Conservation (phyloP, 306 rosid genomes). For the Castanea mollissima region DNA sequence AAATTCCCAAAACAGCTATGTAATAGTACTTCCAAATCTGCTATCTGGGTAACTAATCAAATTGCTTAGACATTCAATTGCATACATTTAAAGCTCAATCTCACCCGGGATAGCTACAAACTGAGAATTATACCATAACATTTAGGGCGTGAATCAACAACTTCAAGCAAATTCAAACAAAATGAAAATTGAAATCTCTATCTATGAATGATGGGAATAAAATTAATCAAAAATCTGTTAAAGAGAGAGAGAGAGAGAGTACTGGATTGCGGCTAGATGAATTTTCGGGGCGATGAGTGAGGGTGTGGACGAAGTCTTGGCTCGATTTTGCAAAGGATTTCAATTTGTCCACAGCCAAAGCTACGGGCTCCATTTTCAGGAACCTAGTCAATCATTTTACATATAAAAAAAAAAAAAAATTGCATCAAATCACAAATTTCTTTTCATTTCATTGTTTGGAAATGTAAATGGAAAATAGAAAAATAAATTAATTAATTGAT, state of each 20-base stretch:
- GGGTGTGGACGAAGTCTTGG: constrained; percentile 43
- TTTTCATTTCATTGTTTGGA: too few species aligned
- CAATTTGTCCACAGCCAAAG: constrained; percentile 38
- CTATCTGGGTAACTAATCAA: background rate
- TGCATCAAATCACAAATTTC: too few species aligned
- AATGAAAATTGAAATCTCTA: background rate
- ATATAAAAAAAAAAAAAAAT: too few species aligned
- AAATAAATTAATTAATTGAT: too few species aligned
- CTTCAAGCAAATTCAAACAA: background rate
- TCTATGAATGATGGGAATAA: background rate
- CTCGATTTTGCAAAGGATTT: constrained; percentile 50
- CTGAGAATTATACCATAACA: too few species aligned
- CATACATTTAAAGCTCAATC: background rate
- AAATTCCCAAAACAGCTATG: background rate
- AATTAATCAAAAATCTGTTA: background rate
- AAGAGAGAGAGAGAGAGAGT: constrained; percentile 7
- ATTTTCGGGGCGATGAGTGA: constrained; percentile 34
- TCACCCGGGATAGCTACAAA: too few species aligned
- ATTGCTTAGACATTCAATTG: background rate
- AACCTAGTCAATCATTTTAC: background rate
- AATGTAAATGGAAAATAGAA: too few species aligned
- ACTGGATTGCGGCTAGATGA: constrained; percentile 66
- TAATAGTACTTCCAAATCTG: background rate
- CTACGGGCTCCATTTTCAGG: constrained; percentile 56
- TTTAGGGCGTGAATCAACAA: background rate